These are phyloP conservation scores for Endoconidiophora laricicola DNA, from an alignment of 2,329 filamentous ascomycete species.

Conservation along the genomic window DNA sequence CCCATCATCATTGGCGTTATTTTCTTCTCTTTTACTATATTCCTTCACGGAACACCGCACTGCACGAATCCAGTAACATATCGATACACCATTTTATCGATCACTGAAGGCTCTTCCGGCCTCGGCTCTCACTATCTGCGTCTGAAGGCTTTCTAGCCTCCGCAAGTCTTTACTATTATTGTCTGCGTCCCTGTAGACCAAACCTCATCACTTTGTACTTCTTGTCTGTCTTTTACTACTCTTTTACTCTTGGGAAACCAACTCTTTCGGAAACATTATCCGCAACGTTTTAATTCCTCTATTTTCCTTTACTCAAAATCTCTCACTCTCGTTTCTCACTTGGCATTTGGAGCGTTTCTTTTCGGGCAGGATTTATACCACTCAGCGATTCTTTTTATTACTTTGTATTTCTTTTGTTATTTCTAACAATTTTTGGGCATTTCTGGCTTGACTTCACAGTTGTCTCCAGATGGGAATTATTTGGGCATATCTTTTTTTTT, in stretches of 20 bases:
- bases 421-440: background rate
- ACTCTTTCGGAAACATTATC: background rate
- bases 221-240: conserved; percentile 5
- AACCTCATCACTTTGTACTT: background rate
- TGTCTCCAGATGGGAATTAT: background rate
- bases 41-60: too few relatives aligned
- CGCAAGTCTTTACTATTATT: background rate
- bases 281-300: background rate
- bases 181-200: background rate
- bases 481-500: background rate
- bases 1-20: background rate
- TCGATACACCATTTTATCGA: background rate
- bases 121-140: background rate
- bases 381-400: background rate
- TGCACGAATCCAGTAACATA: background rate
- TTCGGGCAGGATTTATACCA: background rate
- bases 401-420: background rate
- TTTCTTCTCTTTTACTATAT: background rate
- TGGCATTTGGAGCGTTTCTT: conserved; percentile 1
- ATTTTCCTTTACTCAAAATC: background rate
- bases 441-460: background rate
- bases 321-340: background rate
- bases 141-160: conserved; percentile 1
- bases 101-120: background rate
- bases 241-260: background rate